Conservation (phyloP, 495 filamentous ascomycete genomes). For the Xylaria grammica region DNA sequence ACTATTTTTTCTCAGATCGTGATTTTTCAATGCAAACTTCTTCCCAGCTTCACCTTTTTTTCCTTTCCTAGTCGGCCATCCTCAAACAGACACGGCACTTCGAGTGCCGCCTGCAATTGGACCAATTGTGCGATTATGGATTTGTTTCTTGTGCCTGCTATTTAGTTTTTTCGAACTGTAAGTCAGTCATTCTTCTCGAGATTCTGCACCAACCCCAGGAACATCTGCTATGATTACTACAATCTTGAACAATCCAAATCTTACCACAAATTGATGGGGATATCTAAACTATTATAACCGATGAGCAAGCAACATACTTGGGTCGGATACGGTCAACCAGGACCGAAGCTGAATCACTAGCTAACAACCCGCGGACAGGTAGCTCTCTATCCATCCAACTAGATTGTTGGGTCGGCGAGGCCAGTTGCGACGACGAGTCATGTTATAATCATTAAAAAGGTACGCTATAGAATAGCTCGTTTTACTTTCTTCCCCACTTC, state of each 20-base stretch:
- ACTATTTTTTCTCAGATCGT: constrained; percentile 17
- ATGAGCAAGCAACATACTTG: constrained; percentile 60
- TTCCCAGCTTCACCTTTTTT: constrained; percentile 22
- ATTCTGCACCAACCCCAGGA: constrained; percentile 20
- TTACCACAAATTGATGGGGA: constrained; percentile 71
- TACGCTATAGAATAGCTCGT: constrained; percentile 15
- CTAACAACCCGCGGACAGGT: constrained; percentile 7
- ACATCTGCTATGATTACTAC: constrained; percentile 59
- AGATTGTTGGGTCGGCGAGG: neutral
- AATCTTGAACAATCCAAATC: constrained; percentile 79
- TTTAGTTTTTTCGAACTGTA: constrained; percentile 22
- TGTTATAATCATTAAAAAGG: constrained; percentile 29
- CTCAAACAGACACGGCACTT: neutral
- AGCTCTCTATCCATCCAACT: constrained; percentile 13
- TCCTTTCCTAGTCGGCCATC: neutral
- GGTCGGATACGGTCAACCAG: neutral
- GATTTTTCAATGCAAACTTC: constrained; percentile 1
- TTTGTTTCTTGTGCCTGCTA: neutral
- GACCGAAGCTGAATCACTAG: neutral
- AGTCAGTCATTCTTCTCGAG: constrained; percentile 22
- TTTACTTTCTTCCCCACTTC: neutral
- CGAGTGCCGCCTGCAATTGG: neutral
- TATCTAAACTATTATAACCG: constrained; percentile 65
- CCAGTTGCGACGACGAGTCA: neutral
- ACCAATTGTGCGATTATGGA: neutral